Conservation (phyloP, 192 early-diverging fungal species). For the Backusella parvicylindrica region DNA sequence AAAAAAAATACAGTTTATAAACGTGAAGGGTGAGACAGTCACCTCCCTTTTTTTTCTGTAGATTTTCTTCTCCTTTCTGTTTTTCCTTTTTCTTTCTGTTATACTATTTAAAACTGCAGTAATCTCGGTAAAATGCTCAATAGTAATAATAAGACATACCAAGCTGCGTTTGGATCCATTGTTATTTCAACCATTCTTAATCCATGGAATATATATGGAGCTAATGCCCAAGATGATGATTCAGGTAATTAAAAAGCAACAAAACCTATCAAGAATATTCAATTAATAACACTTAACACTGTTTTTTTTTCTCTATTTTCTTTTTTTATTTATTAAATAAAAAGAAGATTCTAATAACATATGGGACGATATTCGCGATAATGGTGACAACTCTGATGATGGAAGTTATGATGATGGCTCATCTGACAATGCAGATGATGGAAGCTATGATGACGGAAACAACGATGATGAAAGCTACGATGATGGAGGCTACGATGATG, state of each 20-base stretch:
- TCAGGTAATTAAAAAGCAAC: not conserved
- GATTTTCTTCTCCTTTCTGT: not conserved
- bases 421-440: not conserved
- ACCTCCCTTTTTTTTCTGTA: not conserved
- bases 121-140: slow-evolving; percentile 3
- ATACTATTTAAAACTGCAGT: not conserved
- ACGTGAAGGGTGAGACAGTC: not conserved
- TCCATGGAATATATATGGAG: not conserved
- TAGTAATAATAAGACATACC: not conserved
- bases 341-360: not conserved
- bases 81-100: not conserved
- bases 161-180: not conserved
- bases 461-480: not conserved
- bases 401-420: not conserved
- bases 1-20: not conserved
- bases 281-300: not conserved
- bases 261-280: not conserved
- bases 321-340: not conserved
- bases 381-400: not conserved
- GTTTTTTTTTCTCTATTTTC: not conserved
- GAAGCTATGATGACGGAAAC: not conserved
- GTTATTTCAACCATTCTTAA: not conserved
- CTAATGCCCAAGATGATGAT: not conserved
- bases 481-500: not conserved
- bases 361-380: not conserved